These are phyloP conservation scores for Sporothrix luriei DNA, from an alignment of 2,329 filamentous ascomycete species.

Conservation along the genomic window DNA sequence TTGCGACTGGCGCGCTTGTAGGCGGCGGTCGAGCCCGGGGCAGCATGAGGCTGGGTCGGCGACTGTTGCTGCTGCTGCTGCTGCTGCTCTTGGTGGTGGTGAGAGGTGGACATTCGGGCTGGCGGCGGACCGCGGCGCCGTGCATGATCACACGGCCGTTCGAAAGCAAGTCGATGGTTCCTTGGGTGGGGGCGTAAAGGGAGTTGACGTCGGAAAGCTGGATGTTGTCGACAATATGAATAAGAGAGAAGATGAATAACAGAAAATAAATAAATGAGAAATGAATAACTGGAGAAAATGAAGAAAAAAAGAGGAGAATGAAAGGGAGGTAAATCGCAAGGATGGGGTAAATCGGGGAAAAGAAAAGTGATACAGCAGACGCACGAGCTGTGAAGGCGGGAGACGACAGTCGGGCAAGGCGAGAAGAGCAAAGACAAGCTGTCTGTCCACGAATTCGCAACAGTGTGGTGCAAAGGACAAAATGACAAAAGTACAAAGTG, in stretches of 20 bases:
- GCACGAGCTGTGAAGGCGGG: not conserved
- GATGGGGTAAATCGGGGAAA: slow-evolving; percentile 15
- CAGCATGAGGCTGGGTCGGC: not conserved
- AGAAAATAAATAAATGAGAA: too few relatives aligned
- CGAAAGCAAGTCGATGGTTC: not conserved
- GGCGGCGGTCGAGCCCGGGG: slow-evolving; percentile 27
- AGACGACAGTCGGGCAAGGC: not conserved
- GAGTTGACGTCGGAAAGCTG: not conserved
- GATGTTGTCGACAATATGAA: not conserved
- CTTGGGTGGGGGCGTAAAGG: not conserved
- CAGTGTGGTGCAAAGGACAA: slow-evolving; percentile 6
- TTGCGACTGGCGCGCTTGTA: slow-evolving; percentile 58
- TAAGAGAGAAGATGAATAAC: not conserved
- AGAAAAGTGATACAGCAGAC: not conserved
- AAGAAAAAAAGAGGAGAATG: not conserved
- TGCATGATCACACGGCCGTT: slow-evolving; percentile 18
- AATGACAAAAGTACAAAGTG: not conserved
- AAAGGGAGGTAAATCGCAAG: not conserved
- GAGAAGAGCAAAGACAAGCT: slow-evolving; percentile 3
- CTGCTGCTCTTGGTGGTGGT: slow-evolving; percentile 31
- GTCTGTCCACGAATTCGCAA: slow-evolving; percentile 2
- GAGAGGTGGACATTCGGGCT: slow-evolving; percentile 33
- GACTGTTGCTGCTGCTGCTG: slow-evolving; percentile 5
- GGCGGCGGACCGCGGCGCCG: slow-evolving; percentile 1
- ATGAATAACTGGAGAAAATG: too few relatives aligned